Evolutionary conservation across 306 rosid species (phyloP), one percentile per base, ranked within the genome.

Genomic region (Prosopis cineraria): DNA sequence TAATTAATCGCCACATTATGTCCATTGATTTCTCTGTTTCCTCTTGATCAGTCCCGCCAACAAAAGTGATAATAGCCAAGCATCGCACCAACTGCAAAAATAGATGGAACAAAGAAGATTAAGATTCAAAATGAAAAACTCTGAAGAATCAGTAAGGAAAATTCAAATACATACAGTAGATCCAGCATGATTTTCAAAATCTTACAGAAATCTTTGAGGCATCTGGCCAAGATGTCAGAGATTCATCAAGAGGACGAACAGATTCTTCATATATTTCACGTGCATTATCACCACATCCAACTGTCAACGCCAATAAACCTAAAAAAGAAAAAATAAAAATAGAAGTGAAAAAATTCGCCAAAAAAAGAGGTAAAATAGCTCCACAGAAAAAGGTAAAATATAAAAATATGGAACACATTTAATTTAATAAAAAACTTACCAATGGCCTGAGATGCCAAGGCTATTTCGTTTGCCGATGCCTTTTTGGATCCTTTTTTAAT

Each of bases 1-100:
- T 90, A 86, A 90, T 88, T 44, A 88, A 87, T 85, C 90, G 90
- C 97, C 97, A 92, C 93, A 92, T 84, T 41, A 90, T 80, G 84
- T 88, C 93, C 93, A 88, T 87, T 11, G 95, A 88, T 50, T 71
- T 80, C 77, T 87, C 93, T 39, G 90, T 92, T 85, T 88, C 93
- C 79, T 92, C 95, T 72, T 83, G 76, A 78, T 90, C 90, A 80
- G 56, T 84, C 62, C 90, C 95, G 41, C 97, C 95, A 70, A 92
- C 89, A 74, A 92, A 92, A 62, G 91, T 92, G 80, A 88, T 75
- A 56, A 92, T 64, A 37, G 95, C 95, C 85, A 92, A 85, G 79
- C 97, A 92, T 67, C 86, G 91, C 70, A 92, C 84, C 73, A 90
- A 84, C 97, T 92, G 82, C 20, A 81, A 75, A 70, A 53, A 84